Conservation (phyloP, 2,329 filamentous ascomycete genomes). For the Dendrostoma leiphaemia region DNA sequence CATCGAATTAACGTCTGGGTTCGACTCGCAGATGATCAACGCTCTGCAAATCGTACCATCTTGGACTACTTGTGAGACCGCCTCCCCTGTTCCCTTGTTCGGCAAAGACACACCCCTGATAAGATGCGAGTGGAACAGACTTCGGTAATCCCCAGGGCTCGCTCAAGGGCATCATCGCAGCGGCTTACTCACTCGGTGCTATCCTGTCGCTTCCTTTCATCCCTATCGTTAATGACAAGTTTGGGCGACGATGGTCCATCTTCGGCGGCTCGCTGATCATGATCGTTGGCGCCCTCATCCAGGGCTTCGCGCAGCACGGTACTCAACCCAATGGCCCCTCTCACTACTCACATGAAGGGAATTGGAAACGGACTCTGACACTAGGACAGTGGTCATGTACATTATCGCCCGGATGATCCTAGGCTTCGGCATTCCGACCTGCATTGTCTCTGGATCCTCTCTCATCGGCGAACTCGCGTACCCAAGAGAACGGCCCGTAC, state of each 20-base stretch:
- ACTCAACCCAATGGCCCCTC: no score
- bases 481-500: conserved; percentile 57
- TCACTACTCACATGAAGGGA: no score
- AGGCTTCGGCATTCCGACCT: conserved; percentile 60
- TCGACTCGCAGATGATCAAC: conserved; percentile 46
- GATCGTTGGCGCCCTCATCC: conserved; percentile 52
- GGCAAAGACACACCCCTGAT: no score
- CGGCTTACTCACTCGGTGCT: conserved; percentile 59
- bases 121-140: conserved; percentile 25
- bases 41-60: conserved; percentile 38
- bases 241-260: conserved; percentile 58
- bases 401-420: conserved; percentile 57
- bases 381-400: conserved; percentile 59
- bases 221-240: conserved; percentile 50
- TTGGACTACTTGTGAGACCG: conserved; percentile 35
- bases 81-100: no score
- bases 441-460: conserved; percentile 56
- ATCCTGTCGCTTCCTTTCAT: conserved; percentile 58
- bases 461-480: conserved; percentile 60
- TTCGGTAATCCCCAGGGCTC: conserved; percentile 44
- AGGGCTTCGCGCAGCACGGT: conserved; percentile 48
- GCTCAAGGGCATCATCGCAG: conserved; percentile 53
- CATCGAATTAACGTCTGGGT: conserved; percentile 51
- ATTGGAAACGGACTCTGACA: no score
- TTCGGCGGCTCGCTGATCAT: conserved; percentile 54